These are phyloP conservation scores for Irpex rosettiformis DNA, from an alignment of 1,284 basidiomycete genomes.

Conservation along the genomic window DNA sequence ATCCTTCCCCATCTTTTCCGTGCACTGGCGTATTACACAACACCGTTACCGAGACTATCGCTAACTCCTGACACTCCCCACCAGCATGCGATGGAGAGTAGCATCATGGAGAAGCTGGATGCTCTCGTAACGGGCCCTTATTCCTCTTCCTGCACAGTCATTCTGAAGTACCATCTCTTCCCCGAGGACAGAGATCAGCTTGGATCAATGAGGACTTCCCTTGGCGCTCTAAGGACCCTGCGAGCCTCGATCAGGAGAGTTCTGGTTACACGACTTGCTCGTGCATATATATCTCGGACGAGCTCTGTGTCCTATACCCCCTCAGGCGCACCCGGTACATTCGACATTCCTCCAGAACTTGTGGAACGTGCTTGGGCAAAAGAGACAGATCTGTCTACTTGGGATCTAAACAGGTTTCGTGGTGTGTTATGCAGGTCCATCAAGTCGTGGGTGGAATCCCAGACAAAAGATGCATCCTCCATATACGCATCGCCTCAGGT, in stretches of 20 bases:
- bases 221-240: slow-evolving; percentile 67
- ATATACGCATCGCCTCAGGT: slow-evolving; percentile 14
- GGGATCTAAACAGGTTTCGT: slow-evolving; percentile 62
- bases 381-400: slow-evolving; percentile 47
- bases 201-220: slow-evolving; percentile 42
- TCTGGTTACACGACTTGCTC: slow-evolving; percentile 56
- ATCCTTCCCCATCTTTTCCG: slow-evolving; percentile 73
- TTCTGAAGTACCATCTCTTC: slow-evolving; percentile 50
- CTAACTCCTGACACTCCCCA: slow-evolving; percentile 37
- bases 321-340: slow-evolving; percentile 53
- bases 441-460: slow-evolving; percentile 50
- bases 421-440: slow-evolving; percentile 48
- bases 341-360: slow-evolving; percentile 56
- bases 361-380: slow-evolving; percentile 71
- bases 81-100: slow-evolving; percentile 44
- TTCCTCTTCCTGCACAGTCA: slow-evolving; percentile 55
- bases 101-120: slow-evolving; percentile 51
- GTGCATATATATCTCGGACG: slow-evolving; percentile 56
- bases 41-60: slow-evolving; percentile 63
- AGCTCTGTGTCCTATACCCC: slow-evolving; percentile 50
- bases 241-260: slow-evolving; percentile 60
- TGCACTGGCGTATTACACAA: slow-evolving; percentile 56
- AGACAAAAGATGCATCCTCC: slow-evolving; percentile 12
- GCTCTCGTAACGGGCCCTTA: slow-evolving; percentile 62
- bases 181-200: slow-evolving; percentile 23